A percentile compares a stretch with the other conserved stretches of the same genome.
Evolutionary conservation across 768 basidiomycete species (phyloP).

Genomic region (Steccherinum ochraceum): DNA sequence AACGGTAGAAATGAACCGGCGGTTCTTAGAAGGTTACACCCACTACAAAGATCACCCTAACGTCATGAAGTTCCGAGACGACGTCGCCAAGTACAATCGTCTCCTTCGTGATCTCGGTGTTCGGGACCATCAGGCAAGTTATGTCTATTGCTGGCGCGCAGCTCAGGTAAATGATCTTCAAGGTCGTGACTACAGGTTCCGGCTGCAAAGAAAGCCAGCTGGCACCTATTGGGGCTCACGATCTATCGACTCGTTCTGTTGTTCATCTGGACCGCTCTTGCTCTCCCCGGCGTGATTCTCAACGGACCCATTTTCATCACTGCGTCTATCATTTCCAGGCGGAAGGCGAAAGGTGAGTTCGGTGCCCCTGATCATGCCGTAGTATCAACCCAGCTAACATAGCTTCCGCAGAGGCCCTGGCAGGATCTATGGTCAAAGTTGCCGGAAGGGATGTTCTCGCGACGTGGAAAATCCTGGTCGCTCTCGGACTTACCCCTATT

Average conservation of each 20-base stretch:
- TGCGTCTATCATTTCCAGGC: conserved; percentile 81
- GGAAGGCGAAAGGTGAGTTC: conserved; percentile 80
- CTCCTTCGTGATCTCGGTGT: conserved; percentile 82
- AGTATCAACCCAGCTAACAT: neutral
- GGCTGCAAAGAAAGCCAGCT: conserved; percentile 72
- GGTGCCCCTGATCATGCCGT: neutral
- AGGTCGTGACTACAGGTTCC: conserved; percentile 54
- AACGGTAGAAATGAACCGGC: conserved; percentile 89
- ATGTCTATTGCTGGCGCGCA: neutral
- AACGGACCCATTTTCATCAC: conserved; percentile 91
- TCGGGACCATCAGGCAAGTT: conserved; percentile 81
- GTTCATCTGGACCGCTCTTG: conserved; percentile 71
- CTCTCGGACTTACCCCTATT: conserved; percentile 78
- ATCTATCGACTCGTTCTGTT: conserved; percentile 77
- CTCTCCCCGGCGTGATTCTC: conserved; percentile 84
- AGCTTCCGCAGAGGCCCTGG: conserved; percentile 75
- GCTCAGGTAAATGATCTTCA: conserved; percentile 1
- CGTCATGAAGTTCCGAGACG: conserved; percentile 67
- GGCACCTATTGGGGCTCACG: conserved; percentile 81
- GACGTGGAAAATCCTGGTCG: conserved; percentile 95
- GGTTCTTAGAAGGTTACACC: conserved; percentile 86
- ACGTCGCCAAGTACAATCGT: conserved; percentile 88
- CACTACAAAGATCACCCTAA: conserved; percentile 90
- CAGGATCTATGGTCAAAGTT: conserved; percentile 90
- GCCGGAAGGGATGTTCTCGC: conserved; percentile 90